phyloP scores from a whole-genome alignment of 176 grass and related monocot genomes.

The Avena sativa region DNA sequence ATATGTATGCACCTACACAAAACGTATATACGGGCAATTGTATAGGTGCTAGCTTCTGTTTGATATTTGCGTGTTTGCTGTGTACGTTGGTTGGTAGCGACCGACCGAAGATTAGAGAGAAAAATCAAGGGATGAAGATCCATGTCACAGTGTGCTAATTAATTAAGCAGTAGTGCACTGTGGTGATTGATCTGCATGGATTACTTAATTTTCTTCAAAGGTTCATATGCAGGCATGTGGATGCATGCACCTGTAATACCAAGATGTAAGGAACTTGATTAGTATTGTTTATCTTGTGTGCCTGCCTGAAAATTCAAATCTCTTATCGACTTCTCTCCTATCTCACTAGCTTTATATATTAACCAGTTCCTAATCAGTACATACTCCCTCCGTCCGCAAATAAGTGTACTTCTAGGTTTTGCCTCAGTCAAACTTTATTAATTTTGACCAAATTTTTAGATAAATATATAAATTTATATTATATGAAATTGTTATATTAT shows the following conservation, averaged over 20 bases:
- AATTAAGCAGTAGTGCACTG: slow-evolving; percentile 21
- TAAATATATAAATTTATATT: too few species aligned
- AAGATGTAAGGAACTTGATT: background rate
- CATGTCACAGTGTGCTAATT: slow-evolving; percentile 4
- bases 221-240: slow-evolving; percentile 13
- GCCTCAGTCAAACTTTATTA: too few species aligned
- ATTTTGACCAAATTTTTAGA: too few species aligned
- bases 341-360: background rate
- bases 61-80: background rate
- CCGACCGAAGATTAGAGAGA: background rate
- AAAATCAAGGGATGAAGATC: background rate
- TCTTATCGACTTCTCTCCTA: background rate
- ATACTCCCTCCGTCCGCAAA: too few species aligned
- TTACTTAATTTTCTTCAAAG: background rate
- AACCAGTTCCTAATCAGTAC: background rate
- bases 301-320: background rate
- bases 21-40: slow-evolving; percentile 6
- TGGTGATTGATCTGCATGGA: background rate
- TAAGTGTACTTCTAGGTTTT: too few species aligned
- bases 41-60: background rate
- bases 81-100: background rate
- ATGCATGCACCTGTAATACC: background rate
- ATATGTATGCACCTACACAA: background rate
- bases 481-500: too few species aligned
- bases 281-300: slow-evolving; percentile 26